phyloP scores from a whole-genome alignment of 331 rosid species.

The Acacia pycnantha region DNA sequence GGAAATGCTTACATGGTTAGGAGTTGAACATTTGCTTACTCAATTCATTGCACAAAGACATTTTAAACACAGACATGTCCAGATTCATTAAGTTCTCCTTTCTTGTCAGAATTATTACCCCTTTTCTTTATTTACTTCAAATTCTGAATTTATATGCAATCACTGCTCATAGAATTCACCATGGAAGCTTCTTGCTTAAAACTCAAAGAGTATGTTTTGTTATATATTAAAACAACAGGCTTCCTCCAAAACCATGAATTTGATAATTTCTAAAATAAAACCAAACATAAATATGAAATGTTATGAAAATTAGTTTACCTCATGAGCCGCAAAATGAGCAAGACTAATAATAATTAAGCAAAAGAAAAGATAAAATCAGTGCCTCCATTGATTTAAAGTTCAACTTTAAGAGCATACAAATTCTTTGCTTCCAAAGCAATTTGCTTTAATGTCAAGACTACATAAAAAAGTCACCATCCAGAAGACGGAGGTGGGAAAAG shows the following conservation, averaged over 20 bases:
- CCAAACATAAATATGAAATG: background rate
- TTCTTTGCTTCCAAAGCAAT: slow-evolving; percentile 37
- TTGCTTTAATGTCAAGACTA: slow-evolving; percentile 40
- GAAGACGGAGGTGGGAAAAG: slow-evolving; percentile 19
- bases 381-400: background rate
- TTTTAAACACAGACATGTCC: slow-evolving; percentile 2
- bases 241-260: background rate
- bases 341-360: background rate
- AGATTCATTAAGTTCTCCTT: background rate
- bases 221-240: too few relatives aligned
- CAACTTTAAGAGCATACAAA: background rate
- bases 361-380: background rate
- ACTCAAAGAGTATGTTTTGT: too few relatives aligned
- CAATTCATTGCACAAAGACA: slow-evolving; percentile 20
- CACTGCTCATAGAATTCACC: too few relatives aligned
- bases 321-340: background rate
- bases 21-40: background rate
- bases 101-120: background rate
- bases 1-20: background rate
- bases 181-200: too few relatives aligned
- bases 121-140: slow-evolving; percentile 10
- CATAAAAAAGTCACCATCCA: slow-evolving; percentile 38
- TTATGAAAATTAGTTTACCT: background rate
- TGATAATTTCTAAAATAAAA: background rate
- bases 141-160: background rate